Base-by-base conservation (phyloP, 768 basidiomycete genomes). In the Russula dissimulans region DNA sequence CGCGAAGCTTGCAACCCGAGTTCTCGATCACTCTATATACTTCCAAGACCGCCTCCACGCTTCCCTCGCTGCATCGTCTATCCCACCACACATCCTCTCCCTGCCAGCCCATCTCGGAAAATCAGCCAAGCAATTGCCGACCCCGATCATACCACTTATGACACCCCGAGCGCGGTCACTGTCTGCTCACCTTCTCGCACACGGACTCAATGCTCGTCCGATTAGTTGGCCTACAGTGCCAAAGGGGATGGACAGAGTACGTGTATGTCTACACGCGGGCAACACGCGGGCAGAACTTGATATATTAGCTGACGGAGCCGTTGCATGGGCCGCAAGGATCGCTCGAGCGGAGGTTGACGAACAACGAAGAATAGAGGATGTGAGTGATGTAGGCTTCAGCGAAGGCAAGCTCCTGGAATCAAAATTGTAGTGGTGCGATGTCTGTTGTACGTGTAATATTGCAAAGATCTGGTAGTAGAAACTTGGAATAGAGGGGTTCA, bases 201-300 rank as follows among this genome's bases (percentile, higher is more conserved):
- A 65, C 3, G 79, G 80, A 1, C 78, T 88, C 67, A 84, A 85
- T 65, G 87, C 86, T 0, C 82, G 86, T 3, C 84, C 89, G 4
- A 91, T 93, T 44, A 84, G 82, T 10, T 87, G 86, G 77, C 95
- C 95, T 0, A 97, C 94, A 0, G 94, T 97, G 0, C 91, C 94
- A 0, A 86, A 85, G 55, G 93, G 91, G 9, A 81, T 80, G 60
- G 88, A 94, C 61, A 81, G 94, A 17, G 86, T 97, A 2, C 73
- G 95, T 3, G 81, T 97, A n/a, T 97, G 95, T 70, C 67, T 97
- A 31, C 89, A 94, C 67, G 84, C 92, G 0, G 83, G 79, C 1
- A 91, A 95, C 67, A 82, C 83, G 36, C 59, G 67, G 3, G 76
- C 73, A 42, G 85, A 95, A 32, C 77, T 95, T 4, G 79, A 82